Evolutionary conservation across 306 rosid species (phyloP), one percentile per base, ranked within the genome.

Genomic region (Alnus glutinosa): DNA sequence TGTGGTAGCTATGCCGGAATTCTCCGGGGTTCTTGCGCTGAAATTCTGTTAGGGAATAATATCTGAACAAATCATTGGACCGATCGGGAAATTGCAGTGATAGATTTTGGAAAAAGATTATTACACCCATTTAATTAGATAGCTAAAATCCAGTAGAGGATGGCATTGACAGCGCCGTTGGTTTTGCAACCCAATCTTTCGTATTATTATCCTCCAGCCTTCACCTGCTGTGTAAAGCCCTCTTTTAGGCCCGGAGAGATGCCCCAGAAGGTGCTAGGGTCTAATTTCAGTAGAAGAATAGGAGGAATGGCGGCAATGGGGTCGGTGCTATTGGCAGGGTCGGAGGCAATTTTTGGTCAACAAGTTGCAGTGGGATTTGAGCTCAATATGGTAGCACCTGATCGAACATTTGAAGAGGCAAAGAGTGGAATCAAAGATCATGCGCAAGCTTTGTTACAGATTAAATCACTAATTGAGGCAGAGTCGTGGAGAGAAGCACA

Each of bases 401-500:
- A 73, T 13, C 86, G 82, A 71, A 72, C 85, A 6, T 5, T 80
- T 9, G 87, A 84, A 75, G 86, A 86, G 77, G 92, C 90, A 1
- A 78, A 82, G 83, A 77, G 82, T 76, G 86, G 83, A 55, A 63
- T 86, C 75, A 80, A 69, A 75, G 82, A 55, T 4, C 86, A 86
- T 39, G 87, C 84, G 1, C 55, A 59, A 62, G 80, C 81, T 70
- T 55, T 89, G 46, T 30, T 86, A 9, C 32, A 82, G 54, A 80
- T 91, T 73, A 91, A 77, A 64, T 81, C 78, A 30, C 67, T 92
- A 4, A 84, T 94, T 15, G 95, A 92, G 71, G 75, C 81, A 49
- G 86, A 77, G 80, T 87, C 89, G 11, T 91, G 97, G 97, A 77
- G 66, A 47, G 87, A 86, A 54, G 90, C 93, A 19, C 97, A 93